phyloP scores from a whole-genome alignment of 163 green algal genomes.

The Scenedesmus sp. region DNA sequence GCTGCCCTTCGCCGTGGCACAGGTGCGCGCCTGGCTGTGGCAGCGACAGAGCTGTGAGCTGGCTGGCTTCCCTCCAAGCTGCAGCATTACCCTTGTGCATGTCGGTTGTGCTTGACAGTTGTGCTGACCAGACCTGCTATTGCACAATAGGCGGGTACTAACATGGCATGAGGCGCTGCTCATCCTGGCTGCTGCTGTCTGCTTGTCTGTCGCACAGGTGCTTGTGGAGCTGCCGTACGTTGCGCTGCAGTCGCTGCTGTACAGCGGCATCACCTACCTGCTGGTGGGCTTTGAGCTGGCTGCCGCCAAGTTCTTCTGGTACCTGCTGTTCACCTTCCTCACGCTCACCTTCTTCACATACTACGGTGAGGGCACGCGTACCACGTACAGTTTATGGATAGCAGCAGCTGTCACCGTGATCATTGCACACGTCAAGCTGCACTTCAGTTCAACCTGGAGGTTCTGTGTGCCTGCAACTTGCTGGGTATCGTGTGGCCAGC shows the following conservation, averaged over 20 bases:
- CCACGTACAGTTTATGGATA: no score
- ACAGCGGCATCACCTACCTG: constrained; percentile 73
- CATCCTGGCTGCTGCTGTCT: background rate
- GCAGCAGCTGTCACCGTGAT: background rate
- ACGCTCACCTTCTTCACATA: constrained; percentile 62
- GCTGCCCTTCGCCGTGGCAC: constrained; percentile 60
- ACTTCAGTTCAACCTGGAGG: no score
- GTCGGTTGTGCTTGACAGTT: no score
- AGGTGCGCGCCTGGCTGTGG: background rate
- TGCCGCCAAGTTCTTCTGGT: constrained; percentile 73
- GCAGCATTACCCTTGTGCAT: no score
- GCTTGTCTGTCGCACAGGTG: constrained; percentile 37
- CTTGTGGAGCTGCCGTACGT: constrained; percentile 67
- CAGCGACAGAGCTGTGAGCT: background rate
- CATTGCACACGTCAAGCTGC: no score
- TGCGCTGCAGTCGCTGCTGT: constrained; percentile 68
- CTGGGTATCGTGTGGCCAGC: no score
- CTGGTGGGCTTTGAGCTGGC: constrained; percentile 70
- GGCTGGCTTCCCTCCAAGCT: background rate
- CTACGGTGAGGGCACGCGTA: constrained; percentile 50
- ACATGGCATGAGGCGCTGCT: background rate
- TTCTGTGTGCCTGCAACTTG: no score
- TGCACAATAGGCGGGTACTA: no score
- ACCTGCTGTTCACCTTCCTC: constrained; percentile 68
- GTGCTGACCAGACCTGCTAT: no score